A percentile compares a stretch with the other conserved stretches of the same genome.
Conservation (phyloP, 2,329 filamentous ascomycete species). For the Colletotrichum shisoi region DNA sequence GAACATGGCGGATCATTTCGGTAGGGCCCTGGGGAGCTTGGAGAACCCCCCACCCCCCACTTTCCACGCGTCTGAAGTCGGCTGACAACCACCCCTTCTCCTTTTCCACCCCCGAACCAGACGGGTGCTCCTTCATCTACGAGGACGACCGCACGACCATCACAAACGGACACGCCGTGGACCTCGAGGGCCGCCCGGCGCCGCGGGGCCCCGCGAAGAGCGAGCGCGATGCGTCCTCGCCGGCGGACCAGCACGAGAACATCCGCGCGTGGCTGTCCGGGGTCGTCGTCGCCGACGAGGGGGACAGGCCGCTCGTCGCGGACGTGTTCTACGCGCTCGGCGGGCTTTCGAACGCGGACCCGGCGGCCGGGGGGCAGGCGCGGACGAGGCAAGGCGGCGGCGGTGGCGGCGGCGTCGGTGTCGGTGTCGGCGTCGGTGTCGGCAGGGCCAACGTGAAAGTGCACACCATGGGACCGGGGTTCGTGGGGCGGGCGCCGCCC, state of each 20-base stretch:
- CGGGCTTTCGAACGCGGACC: not conserved
- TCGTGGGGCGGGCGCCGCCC: constrained; percentile 30
- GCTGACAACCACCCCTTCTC: not conserved
- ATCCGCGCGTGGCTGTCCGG: constrained; percentile 31
- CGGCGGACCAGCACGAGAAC: constrained; percentile 11
- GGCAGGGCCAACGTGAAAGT: constrained; percentile 19
- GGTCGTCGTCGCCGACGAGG: constrained; percentile 20
- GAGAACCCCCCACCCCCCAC: no score
- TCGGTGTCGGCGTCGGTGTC: not conserved
- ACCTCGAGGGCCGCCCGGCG: not conserved
- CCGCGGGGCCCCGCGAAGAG: not conserved
- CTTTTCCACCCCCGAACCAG: not conserved
- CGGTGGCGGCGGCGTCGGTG: no score
- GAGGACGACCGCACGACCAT: constrained; percentile 15
- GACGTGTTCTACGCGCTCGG: constrained; percentile 22
- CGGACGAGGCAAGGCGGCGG: no score
- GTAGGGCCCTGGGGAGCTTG: not conserved
- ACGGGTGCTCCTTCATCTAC: constrained; percentile 16
- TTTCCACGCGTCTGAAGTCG: not conserved
- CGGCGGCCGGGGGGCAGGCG: not conserved
- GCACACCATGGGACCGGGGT: constrained; percentile 28
- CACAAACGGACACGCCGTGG: not conserved
- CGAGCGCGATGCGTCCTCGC: not conserved
- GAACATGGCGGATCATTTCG: constrained; percentile 25
- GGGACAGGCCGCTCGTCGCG: constrained; percentile 11